Evolutionary conservation across 129 eudicot genomes (phyloP).

Genomic region (Flaveria robusta): DNA sequence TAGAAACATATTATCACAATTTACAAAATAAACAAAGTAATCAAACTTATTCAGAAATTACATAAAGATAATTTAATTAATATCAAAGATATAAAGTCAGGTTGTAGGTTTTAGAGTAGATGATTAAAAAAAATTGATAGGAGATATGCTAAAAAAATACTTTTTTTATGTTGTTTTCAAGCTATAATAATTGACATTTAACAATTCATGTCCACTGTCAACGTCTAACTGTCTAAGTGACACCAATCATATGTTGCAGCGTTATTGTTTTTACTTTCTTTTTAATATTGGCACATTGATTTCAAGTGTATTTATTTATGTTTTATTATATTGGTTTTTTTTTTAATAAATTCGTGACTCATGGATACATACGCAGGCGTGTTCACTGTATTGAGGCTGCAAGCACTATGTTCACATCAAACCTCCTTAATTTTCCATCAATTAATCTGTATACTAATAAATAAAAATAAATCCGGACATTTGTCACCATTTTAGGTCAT

Average conservation of each 20-base stretch:
- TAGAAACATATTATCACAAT: too few relatives aligned
- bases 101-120: too few relatives aligned
- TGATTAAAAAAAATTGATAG: too few relatives aligned
- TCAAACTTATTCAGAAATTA: too few relatives aligned
- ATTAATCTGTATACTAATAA: too few relatives aligned
- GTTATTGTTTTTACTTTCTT: background rate
- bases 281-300: conserved; percentile 19
- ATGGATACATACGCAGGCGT: background rate
- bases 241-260: conserved; percentile 7
- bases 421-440: background rate
- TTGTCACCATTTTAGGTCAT: too few relatives aligned
- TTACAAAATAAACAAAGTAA: too few relatives aligned
- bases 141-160: too few relatives aligned
- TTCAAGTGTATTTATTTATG: conserved; percentile 12
- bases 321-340: background rate
- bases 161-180: too few relatives aligned
- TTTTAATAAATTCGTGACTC: background rate
- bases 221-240: background rate
- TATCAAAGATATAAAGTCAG: too few relatives aligned
- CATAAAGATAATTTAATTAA: too few relatives aligned
- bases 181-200: background rate
- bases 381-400: background rate
- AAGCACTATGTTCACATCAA: conserved; percentile 7
- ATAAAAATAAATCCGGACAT: too few relatives aligned
- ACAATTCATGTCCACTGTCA: background rate